These are phyloP conservation scores for Scytalidium sp. DNA, from an alignment of 2,329 filamentous ascomycete species.

Conservation along the genomic window DNA sequence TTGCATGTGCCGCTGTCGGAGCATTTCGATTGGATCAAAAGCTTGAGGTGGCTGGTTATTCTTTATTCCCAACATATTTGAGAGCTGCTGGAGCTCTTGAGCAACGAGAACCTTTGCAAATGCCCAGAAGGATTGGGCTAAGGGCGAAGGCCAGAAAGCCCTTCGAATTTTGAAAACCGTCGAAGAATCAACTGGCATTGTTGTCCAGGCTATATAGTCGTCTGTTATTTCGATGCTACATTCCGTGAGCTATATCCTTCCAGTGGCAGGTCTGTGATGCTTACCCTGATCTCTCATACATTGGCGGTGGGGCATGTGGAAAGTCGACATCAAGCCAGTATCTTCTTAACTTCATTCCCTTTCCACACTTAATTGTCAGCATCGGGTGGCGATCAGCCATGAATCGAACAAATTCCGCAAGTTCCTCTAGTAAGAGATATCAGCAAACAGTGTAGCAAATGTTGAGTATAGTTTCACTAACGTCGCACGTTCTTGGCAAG, in stretches of 20 bases:
- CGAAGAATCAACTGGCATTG: conserved; percentile 45
- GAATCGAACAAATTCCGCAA: conserved; percentile 39
- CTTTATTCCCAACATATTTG: conserved; percentile 44
- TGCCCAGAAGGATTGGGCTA: conserved; percentile 48
- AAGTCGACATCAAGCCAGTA: conserved; percentile 61
- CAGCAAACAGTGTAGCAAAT: conserved; percentile 8
- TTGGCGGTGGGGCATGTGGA: conserved; percentile 55
- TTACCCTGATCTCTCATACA: conserved; percentile 59
- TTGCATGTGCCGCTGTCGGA: neutral
- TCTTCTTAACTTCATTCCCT: conserved; percentile 44
- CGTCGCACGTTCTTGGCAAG: conserved; percentile 33
- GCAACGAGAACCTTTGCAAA: conserved; percentile 47
- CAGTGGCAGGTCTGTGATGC: conserved; percentile 14
- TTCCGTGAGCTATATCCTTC: conserved; percentile 18
- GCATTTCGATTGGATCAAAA: conserved; percentile 17
- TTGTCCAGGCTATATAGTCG: conserved; percentile 45
- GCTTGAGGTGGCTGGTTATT: conserved; percentile 14
- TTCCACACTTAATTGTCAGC: conserved; percentile 43
- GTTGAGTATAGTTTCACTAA: conserved; percentile 3
- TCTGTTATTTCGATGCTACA: conserved; percentile 47
- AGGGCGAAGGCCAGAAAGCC: conserved; percentile 51
- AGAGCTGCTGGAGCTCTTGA: conserved; percentile 38
- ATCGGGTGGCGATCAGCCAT: conserved; percentile 41
- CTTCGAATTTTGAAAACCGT: conserved; percentile 43
- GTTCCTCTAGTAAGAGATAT: conserved; percentile 38